Evolutionary conservation across 306 rosid species (phyloP), one percentile per base, ranked within the genome.

Genomic region (Vachellia collinsii): DNA sequence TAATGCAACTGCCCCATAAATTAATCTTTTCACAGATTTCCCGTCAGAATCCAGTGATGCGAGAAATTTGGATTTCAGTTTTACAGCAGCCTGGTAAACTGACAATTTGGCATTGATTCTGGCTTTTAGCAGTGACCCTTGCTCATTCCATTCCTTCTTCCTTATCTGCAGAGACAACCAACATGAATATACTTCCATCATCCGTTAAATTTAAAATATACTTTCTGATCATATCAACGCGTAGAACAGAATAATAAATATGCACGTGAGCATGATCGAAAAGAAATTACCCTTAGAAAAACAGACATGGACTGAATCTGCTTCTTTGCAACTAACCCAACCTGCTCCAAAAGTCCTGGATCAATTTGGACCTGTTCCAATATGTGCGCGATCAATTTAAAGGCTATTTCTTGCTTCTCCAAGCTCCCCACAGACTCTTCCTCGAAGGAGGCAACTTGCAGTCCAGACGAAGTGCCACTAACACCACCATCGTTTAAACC

Each of bases 131-230:
- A 84, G 86, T n/a, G 89, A 84, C 46, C 99, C 99, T 77, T 93
- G 97, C 79, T 95, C 98, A 23, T 85, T 92, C 99, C 99, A 95
- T 58, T 95, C 98, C 80, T 93, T 90, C 92, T 93, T 95, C 90
- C 92, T 88, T 81, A 95, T 95, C 99, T 95, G 96, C 84, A 77
- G 76, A 87, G 61, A 63, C 41, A 75, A 34, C 56, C 83, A 79
- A 67, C 46, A 62, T 19, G 70, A 66, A 23, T 82, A 84, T 70
- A 77, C 65, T 77, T 50, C 25, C 20, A 73, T 75, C 89, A 20
- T 72, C 44, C 83, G 41, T 38, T 25, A 67, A 6, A 74, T 65
- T 50, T 51, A 67, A 65, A 62, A 62, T 62, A 87, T 38, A 83
- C 17, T 72, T 79, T 20, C 23, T 43, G 56, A 53, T 50, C 13